Base-by-base conservation (phyloP, 2,329 filamentous ascomycete species). In the Aspergillus hiratsukae region DNA sequence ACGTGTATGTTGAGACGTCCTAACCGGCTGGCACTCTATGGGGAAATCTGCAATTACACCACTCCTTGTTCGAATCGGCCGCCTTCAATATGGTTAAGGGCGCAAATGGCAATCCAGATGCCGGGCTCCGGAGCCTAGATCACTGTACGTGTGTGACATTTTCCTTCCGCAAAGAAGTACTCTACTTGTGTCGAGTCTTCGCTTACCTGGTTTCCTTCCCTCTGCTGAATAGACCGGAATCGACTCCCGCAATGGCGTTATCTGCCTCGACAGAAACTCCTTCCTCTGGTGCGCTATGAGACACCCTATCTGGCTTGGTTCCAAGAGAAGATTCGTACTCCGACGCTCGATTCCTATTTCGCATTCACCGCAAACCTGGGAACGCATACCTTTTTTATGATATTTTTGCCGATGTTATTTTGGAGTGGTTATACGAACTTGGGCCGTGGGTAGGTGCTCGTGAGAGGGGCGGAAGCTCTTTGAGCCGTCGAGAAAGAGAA, bases 321-420 rank as follows among this genome's bases (percentile, higher is more conserved):
- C 69, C 94, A 99, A 80, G 83, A 87, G 64, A 85, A 80, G 71
- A 75, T 93, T 71, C 89, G 93, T 68, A 88, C 90, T 21, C 90
- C 91, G 0, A 83, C 89, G 8, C 86, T 97, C 67, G 94, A 99
- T 75, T 90, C 90, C 60, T 99, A 97, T 79, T 99, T 99, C 75
- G 93, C 94, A 51, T 90, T 95, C 63, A 96, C 92, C 0, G 94
- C 94, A 61, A 99, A 97, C 74, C 83, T 97, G 54, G 91, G 94
- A 63, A 99, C 94, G 0, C 94, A 99, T 76, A 99, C 94, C 0
- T 97, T 97, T 79, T 99, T 97, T 80, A 97, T 97, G 92, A 83
- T 96, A 64, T 88, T 91, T 57, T 78, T 99, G 68, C 94, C 94
- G 5, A 90, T 97, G 62, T 83, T 96, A 65, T 97, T 97, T 78